phyloP scores from a whole-genome alignment of 768 basidiomycete genomes.

The Suillus variegatus region DNA sequence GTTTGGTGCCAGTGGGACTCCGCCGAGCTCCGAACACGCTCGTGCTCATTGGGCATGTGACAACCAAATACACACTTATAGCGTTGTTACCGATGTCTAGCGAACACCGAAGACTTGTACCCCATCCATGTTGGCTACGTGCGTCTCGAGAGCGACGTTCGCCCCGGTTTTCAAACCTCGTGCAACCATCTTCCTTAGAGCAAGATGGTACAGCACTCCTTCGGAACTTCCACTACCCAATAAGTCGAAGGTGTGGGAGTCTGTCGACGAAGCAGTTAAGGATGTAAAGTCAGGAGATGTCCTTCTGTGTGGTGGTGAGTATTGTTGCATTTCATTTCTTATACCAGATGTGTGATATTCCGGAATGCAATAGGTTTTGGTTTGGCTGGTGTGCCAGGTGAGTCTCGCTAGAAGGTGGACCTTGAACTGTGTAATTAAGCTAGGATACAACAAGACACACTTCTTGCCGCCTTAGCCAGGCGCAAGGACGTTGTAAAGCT shows the following conservation, averaged over 20 bases:
- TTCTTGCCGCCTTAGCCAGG: slow-evolving; percentile 75
- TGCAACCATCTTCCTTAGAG: slow-evolving; percentile 15
- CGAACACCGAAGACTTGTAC: neutral
- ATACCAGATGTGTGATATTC: neutral
- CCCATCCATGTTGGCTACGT: slow-evolving; percentile 24
- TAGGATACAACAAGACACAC: slow-evolving; percentile 57
- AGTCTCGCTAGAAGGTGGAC: slow-evolving; percentile 10
- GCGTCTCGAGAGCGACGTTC: slow-evolving; percentile 16
- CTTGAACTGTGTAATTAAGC: neutral
- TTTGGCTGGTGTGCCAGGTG: slow-evolving; percentile 85
- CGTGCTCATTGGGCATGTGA: slow-evolving; percentile 7
- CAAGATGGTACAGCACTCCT: slow-evolving; percentile 26
- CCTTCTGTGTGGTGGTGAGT: slow-evolving; percentile 79
- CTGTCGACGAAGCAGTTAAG: slow-evolving; percentile 80
- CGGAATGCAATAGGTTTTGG: slow-evolving; percentile 68
- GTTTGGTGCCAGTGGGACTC: neutral
- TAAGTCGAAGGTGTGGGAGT: slow-evolving; percentile 73
- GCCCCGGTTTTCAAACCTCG: slow-evolving; percentile 21
- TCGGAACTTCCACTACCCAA: slow-evolving; percentile 31
- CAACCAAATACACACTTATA: slow-evolving; percentile 1
- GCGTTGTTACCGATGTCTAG: neutral
- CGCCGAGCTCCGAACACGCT: slow-evolving; percentile 27
- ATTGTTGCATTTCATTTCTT: slow-evolving; percentile 8
- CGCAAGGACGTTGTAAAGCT: slow-evolving; percentile 73
- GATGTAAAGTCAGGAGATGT: slow-evolving; percentile 81